phyloP scores from a whole-genome alignment of 805 yeast species.

The Kuraishia piskuri region DNA sequence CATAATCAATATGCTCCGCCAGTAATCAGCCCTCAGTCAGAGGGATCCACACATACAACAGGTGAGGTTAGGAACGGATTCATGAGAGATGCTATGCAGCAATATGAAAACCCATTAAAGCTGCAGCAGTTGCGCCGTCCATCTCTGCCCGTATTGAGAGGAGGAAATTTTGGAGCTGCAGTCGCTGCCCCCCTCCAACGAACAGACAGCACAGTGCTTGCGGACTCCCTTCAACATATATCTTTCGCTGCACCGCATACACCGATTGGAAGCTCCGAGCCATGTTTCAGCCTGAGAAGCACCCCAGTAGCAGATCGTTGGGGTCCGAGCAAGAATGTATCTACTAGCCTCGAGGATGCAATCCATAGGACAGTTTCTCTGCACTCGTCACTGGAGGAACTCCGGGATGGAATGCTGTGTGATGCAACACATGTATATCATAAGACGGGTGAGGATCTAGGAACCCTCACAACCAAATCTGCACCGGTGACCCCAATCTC shows the following conservation, averaged over 20 bases:
- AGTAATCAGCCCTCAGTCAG: background rate
- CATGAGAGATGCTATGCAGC: background rate
- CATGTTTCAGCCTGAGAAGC: background rate
- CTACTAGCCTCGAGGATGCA: background rate
- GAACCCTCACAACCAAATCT: background rate
- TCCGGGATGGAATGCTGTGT: background rate
- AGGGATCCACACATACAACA: background rate
- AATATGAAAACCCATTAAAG: background rate
- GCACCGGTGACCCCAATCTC: background rate
- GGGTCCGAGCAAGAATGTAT: background rate
- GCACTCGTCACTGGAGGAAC: background rate
- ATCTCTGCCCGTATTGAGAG: background rate
- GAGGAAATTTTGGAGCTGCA: background rate
- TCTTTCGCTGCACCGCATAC: background rate
- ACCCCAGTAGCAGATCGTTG: background rate
- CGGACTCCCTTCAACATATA: background rate
- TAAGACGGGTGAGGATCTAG: background rate
- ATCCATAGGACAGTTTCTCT: background rate
- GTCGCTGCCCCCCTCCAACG: background rate
- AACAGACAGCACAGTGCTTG: background rate
- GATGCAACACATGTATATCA: background rate
- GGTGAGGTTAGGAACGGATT: too few species aligned
- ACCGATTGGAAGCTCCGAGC: background rate
- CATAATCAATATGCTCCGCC: background rate
- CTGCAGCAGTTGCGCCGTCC: background rate